phyloP scores from a whole-genome alignment of 2,329 filamentous ascomycete species.

The Xylaria sp. region DNA sequence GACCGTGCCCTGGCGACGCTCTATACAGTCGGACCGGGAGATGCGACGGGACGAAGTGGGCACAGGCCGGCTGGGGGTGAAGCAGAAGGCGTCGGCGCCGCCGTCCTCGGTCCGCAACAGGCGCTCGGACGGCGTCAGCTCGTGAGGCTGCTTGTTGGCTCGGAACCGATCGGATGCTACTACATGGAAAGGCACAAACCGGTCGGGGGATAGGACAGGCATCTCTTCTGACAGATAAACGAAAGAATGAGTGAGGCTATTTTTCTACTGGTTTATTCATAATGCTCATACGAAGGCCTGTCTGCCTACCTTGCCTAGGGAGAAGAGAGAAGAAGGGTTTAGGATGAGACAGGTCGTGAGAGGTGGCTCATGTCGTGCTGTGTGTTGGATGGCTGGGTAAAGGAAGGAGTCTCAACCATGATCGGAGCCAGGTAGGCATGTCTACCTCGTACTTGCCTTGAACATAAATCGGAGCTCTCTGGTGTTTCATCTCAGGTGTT shows the following conservation, averaged over 20 bases:
- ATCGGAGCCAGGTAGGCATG: neutral
- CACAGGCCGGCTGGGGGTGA: conserved; percentile 47
- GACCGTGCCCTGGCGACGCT: conserved; percentile 46
- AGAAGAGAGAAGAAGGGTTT: conserved; percentile 26
- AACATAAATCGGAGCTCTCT: neutral
- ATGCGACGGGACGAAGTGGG: conserved; percentile 45
- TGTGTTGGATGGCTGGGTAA: neutral
- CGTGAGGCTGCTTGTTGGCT: conserved; percentile 56
- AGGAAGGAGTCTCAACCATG: conserved; percentile 13
- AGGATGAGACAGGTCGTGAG: conserved; percentile 1
- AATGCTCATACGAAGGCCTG: conserved; percentile 33
- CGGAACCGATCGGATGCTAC: conserved; percentile 58
- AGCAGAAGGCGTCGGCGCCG: conserved; percentile 58
- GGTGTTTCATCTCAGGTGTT: neutral
- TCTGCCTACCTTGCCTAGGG: conserved; percentile 38
- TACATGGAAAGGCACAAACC: conserved; percentile 62
- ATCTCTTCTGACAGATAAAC: conserved; percentile 44
- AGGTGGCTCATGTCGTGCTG: neutral
- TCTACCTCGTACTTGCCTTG: conserved; percentile 9
- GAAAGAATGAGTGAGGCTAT: conserved; percentile 47
- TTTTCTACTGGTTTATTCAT: conserved; percentile 44
- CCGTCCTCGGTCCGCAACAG: conserved; percentile 56
- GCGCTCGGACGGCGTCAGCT: conserved; percentile 58
- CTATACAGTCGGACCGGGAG: conserved; percentile 47
- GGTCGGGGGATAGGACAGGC: conserved; percentile 54